Evolutionary conservation across 2,329 filamentous ascomycete species (phyloP).

Genomic region (Meredithiella fracta): DNA sequence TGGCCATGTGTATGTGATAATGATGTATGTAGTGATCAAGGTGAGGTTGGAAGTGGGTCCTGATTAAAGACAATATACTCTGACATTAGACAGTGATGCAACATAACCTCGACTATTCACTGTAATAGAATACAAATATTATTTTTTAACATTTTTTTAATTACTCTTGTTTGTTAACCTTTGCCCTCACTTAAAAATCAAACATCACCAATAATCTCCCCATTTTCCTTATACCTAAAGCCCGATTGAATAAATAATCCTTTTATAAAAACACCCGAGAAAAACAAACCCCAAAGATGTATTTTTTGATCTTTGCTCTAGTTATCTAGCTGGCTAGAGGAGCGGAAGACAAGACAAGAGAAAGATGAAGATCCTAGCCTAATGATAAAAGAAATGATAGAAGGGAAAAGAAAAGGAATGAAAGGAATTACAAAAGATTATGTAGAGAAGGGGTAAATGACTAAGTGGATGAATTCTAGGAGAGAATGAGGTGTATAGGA

Average conservation of each 20-base stretch:
- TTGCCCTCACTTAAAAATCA: background rate
- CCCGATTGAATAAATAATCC: background rate
- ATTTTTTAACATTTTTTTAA: background rate
- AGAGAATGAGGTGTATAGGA: background rate
- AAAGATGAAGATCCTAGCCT: background rate
- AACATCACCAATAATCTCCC: background rate
- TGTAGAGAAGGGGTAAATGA: background rate
- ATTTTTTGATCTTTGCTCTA: background rate
- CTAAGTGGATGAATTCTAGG: background rate
- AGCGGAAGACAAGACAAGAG: background rate
- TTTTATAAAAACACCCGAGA: no score
- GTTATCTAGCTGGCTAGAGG: background rate
- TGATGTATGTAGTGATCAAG: background rate
- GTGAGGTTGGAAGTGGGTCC: background rate
- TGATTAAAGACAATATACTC: no score
- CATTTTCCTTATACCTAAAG: background rate
- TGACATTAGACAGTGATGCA: no score
- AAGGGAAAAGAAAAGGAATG: background rate
- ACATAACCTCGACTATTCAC: background rate
- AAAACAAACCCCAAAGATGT: no score
- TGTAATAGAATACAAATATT: background rate
- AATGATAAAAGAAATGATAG: background rate
- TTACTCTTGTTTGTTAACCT: background rate
- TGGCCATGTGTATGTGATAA: background rate
- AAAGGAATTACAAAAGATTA: background rate